These are phyloP conservation scores for Eucalyptus pumila DNA, from an alignment of 345 rosid species.

Conservation along the genomic window DNA sequence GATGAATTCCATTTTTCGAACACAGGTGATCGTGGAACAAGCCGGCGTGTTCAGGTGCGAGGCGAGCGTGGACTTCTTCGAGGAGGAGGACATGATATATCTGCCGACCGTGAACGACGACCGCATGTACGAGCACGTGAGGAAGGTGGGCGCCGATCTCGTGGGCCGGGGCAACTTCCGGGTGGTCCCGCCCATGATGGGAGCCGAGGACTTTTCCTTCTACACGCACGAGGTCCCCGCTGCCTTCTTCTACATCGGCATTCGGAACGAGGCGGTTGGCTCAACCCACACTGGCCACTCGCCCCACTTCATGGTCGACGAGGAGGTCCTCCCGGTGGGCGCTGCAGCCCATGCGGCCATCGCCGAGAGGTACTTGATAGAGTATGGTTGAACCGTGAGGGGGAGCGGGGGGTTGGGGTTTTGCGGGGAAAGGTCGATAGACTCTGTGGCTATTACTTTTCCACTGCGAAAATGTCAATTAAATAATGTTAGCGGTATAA, in stretches of 20 bases:
- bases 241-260: conserved; percentile 75
- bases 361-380: conserved; percentile 73
- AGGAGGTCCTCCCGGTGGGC: conserved; percentile 71
- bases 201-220: conserved; percentile 88
- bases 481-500: not conserved
- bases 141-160: conserved; percentile 45
- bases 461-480: not conserved
- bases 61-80: conserved; percentile 62
- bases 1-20: not conserved
- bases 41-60: conserved; percentile 56
- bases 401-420: accelerated
- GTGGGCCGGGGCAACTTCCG: conserved; percentile 44
- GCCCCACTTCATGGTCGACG: conserved; percentile 79
- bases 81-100: conserved; percentile 46
- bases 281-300: conserved; percentile 65
- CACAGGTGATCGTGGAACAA: conserved; percentile 70
- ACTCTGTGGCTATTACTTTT: not conserved
- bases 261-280: conserved; percentile 65
- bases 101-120: conserved; percentile 66
- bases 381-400: not conserved
- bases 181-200: conserved; percentile 73
- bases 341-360: conserved; percentile 71
- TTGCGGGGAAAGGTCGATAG: not conserved
- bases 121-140: conserved; percentile 56
- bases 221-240: conserved; percentile 60